Evolutionary conservation across 805 yeast species (phyloP), one percentile per base, ranked within the genome.

Genomic region (Limtongia smithiae): DNA sequence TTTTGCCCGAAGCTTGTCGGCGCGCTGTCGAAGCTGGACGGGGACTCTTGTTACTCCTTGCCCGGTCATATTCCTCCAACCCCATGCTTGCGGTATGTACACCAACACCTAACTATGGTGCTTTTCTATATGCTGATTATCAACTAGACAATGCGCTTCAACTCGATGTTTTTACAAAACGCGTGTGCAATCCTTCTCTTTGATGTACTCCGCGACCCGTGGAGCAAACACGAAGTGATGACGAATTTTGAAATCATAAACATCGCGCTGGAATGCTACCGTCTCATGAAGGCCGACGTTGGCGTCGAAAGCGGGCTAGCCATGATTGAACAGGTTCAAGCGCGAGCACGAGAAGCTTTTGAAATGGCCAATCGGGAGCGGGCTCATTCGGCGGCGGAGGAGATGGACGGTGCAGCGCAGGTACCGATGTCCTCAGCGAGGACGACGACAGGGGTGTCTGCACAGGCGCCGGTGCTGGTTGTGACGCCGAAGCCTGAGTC

Each of bases 21-120:
- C 48, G 49, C 3, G 57, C 57, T 4, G 57, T 53, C 8, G 52
- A 53, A 7, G 57, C 57, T 1, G 57, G 57, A 18, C 51, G 57
- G 5, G 47, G 46, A 9, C 27, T 53, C 18, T 24, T 53, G 14
- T 38, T 53, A 8, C 32, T 53, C 1, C 37, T 53, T 20, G 57
- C 55, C 12, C 46, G 55, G 20, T 54, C 55, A 5, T 53, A 53
- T 35, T 53, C 57, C 3, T 43, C 55, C 14, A 48, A 53, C 30
- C 52, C 57, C 8, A 50, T 51, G 51, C 42, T 50, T 22, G 48
- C 42, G 5, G 55, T 50, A 31, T 8, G 53, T 39, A 9, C n/a
- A n/a, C 4, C 9, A 25, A 25, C 9, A 25, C 9, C 9, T 25
- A 9, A 25, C 9, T 25, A 7, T 25, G 20, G 17, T 32, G 12